Base-by-base conservation (phyloP, 371 early-diverging fungal genomes). In the Mortierella sp. region DNA sequence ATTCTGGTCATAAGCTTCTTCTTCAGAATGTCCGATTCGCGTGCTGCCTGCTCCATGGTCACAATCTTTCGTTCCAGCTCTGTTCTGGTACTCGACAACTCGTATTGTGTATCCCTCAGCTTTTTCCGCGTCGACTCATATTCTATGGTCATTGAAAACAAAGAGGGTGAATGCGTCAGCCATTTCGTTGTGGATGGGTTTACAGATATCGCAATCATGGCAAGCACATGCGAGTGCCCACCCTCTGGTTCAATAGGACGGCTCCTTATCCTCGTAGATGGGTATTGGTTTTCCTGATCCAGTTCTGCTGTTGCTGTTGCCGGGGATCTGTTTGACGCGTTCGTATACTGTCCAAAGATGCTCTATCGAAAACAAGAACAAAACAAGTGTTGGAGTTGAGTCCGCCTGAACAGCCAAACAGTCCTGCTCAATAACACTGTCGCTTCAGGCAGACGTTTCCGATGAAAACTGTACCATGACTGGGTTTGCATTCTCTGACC, bases 71-170 rank as follows among this genome's bases (percentile, higher is more conserved):
- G 48, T 55, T 83, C 84, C 31, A 79, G 65, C 11, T 75, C 76
- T 4, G 75, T 83, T 31, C 58, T 78, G 9, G 79, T 79, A n/a
- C 72, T 76, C 19, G 84, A 78, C 1, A 83, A 68, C 40, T 83
- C 84, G 11, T 78, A 83, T 48, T 83, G 76, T 24, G 84, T 61
- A 34, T 83, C 84, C 58, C 69, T 75, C 19, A 83, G 68, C 37
- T 65, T 78, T 52, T 83, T 83, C 55, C 76, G 74, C 16, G 79
- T 76, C n/a, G 66, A 66, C 19, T 83, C 84, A 37, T 78, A 70
- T 41, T 83, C 84, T 82, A 73, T n/a, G n/a, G n/a, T n/a, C n/a
- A n/a, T 34, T 10, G 10, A 29, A 34, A 31, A 34, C 19, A 58
- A 22, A 47, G 9, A 39, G 16, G 24, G n/a, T 11, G 13, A 8